phyloP scores from a whole-genome alignment of 2,329 filamentous ascomycete genomes.

The Clarireedia paspali region DNA sequence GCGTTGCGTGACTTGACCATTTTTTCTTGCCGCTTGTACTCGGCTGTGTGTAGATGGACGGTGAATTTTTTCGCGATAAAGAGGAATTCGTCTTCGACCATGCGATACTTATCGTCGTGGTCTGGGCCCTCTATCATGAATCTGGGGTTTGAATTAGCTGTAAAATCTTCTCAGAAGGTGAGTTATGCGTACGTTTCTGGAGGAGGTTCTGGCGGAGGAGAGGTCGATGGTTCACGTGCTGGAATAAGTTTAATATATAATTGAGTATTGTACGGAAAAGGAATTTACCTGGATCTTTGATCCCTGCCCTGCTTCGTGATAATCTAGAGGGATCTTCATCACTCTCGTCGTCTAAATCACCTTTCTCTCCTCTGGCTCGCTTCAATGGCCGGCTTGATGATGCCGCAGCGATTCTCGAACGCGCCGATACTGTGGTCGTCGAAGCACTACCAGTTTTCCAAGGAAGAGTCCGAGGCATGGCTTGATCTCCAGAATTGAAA shows the following conservation, averaged over 20 bases:
- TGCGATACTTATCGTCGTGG: slow-evolving; percentile 66
- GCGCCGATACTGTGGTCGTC: slow-evolving; percentile 1
- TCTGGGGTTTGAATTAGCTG: slow-evolving; percentile 7
- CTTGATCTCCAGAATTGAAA: neutral
- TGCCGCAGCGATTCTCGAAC: slow-evolving; percentile 3
- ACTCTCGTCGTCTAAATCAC: neutral
- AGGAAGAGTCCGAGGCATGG: slow-evolving; percentile 24
- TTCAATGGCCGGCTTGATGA: slow-evolving; percentile 9
- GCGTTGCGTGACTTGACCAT: slow-evolving; percentile 47
- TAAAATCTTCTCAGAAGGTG: too few species aligned
- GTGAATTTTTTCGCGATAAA: slow-evolving; percentile 63
- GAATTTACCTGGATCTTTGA: neutral
- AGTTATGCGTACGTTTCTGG: slow-evolving; percentile 34
- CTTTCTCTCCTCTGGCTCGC: slow-evolving; percentile 10
- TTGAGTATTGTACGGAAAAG: too few species aligned
- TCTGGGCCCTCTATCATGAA: slow-evolving; percentile 56
- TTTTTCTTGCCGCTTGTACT: slow-evolving; percentile 62
- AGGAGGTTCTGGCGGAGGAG: slow-evolving; percentile 43
- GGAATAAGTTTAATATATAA: neutral
- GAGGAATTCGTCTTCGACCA: slow-evolving; percentile 78
- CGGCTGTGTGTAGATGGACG: slow-evolving; percentile 66
- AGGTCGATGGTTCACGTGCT: slow-evolving; percentile 39
- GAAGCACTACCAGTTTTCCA: slow-evolving; percentile 16
- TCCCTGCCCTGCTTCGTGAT: neutral
- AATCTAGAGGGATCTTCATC: neutral